phyloP scores from a whole-genome alignment of 179 eudicot genomes.

The Corrigiola litoralis region DNA sequence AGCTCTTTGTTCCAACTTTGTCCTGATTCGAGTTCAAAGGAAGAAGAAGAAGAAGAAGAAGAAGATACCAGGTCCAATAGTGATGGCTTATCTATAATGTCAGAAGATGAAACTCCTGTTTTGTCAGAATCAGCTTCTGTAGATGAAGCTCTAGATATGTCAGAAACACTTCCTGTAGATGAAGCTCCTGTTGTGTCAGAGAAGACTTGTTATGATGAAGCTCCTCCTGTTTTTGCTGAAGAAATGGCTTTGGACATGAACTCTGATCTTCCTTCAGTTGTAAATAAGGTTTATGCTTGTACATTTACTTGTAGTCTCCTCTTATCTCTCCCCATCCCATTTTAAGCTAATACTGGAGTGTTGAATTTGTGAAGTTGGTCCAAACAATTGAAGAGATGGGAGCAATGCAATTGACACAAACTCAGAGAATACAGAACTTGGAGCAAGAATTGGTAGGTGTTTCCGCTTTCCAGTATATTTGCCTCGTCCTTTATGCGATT shows the following conservation, averaged over 20 bases:
- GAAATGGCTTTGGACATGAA: not conserved
- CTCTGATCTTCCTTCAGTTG: not conserved
- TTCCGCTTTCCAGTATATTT: not conserved
- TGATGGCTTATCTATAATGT: not conserved
- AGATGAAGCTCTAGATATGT: not conserved
- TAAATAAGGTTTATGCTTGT: constrained; percentile 1
- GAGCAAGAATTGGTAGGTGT: not conserved
- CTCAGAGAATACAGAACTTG: constrained; percentile 9
- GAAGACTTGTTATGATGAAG: not conserved
- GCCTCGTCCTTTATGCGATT: not conserved
- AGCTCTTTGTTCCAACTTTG: constrained; percentile 2
- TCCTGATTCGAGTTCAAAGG: not conserved
- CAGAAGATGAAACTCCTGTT: not conserved
- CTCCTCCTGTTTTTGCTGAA: not conserved
- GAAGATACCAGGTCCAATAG: no score
- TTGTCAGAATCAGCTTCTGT: not conserved
- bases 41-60: not conserved
- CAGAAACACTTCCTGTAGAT: not conserved
- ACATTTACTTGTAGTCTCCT: not conserved
- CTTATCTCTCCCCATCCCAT: not conserved
- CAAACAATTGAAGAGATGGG: constrained; percentile 9
- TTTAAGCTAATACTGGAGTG: not conserved
- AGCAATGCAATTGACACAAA: constrained; percentile 5
- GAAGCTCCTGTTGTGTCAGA: not conserved
- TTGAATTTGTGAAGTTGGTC: not conserved